Conservation (phyloP, 371 early-diverging fungal genomes). For the Mucor saturninus region DNA sequence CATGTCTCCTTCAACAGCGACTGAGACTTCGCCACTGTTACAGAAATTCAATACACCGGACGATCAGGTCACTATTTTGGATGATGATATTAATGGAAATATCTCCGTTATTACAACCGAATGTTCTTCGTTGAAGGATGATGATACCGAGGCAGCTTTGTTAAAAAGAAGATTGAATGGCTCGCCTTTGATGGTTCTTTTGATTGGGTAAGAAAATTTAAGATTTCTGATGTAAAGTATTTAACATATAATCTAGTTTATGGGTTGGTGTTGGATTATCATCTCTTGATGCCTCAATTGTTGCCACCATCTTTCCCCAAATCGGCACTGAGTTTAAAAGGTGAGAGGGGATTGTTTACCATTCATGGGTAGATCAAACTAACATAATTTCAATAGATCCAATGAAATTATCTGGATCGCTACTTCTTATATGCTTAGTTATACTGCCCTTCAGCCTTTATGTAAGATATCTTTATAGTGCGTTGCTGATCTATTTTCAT, state of each 20-base stretch:
- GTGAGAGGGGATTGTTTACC: conserved; percentile 18
- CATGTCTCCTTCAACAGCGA: conserved; percentile 3
- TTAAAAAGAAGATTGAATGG: conserved; percentile 23
- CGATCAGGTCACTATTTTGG: background rate
- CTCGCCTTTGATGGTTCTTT: conserved; percentile 16
- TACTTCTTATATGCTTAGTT: conserved; percentile 76
- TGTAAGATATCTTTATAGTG: conserved; percentile 45
- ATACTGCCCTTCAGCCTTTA: conserved; percentile 80
- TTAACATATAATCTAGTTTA: conserved; percentile 6
- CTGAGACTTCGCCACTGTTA: background rate
- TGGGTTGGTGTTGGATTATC: conserved; percentile 66
- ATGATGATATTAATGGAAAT: conserved; percentile 16
- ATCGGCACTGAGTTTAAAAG: conserved; percentile 78
- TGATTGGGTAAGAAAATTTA: conserved; percentile 15
- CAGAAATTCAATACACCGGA: background rate
- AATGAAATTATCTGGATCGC: conserved; percentile 68
- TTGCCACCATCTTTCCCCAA: conserved; percentile 77
- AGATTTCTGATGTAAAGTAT: background rate
- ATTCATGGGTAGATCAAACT: background rate
- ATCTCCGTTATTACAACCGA: conserved; percentile 17
- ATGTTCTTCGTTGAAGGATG: conserved; percentile 6
- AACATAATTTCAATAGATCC: conserved; percentile 17
- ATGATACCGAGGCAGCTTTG: conserved; percentile 8
- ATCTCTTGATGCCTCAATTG: conserved; percentile 79
- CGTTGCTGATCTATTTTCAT: background rate